Evolutionary conservation across 352 stramenopile genomes (phyloP).

Genomic region (Pythium utonaiense): DNA sequence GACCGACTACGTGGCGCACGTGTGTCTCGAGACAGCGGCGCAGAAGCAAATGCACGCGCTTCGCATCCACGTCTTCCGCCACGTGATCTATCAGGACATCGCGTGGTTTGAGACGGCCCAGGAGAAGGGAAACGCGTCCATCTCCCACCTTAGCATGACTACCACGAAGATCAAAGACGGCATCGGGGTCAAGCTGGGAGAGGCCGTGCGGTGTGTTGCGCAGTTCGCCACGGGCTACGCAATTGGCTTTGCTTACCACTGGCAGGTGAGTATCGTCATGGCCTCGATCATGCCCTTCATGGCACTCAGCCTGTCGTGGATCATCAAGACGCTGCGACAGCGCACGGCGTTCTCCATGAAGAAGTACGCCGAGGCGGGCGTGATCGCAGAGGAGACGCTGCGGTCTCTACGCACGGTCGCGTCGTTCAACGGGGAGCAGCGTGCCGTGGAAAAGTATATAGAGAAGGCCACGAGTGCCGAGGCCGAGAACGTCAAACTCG

Average conservation of each 20-base stretch:
- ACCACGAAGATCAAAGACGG: slow-evolving; percentile 39
- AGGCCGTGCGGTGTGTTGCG: slow-evolving; percentile 15
- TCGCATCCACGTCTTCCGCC: slow-evolving; percentile 23
- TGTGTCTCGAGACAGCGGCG: slow-evolving; percentile 21
- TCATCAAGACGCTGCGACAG: slow-evolving; percentile 28
- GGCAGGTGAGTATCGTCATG: slow-evolving; percentile 28
- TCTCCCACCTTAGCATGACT: slow-evolving; percentile 20
- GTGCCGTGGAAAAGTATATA: slow-evolving; percentile 19
- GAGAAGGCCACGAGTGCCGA: slow-evolving; percentile 21
- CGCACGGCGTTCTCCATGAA: slow-evolving; percentile 11
- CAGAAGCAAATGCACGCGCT: slow-evolving; percentile 25
- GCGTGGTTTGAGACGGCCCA: slow-evolving; percentile 16
- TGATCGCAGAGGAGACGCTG: slow-evolving; percentile 26
- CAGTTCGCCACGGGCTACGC: slow-evolving; percentile 23
- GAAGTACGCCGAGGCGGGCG: slow-evolving; percentile 25
- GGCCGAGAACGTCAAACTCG: slow-evolving; percentile 23
- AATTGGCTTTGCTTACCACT: slow-evolving; percentile 22
- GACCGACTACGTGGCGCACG: slow-evolving; percentile 24
- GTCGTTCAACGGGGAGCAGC: slow-evolving; percentile 37
- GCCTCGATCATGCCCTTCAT: slow-evolving; percentile 23
- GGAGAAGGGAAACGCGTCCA: not conserved
- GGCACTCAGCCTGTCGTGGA: slow-evolving; percentile 22
- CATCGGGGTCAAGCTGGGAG: slow-evolving; percentile 30
- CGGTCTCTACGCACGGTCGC: slow-evolving; percentile 4
- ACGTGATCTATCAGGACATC: slow-evolving; percentile 23